Conservation (phyloP, 768 basidiomycete species). For the Suillus luteus region DNA sequence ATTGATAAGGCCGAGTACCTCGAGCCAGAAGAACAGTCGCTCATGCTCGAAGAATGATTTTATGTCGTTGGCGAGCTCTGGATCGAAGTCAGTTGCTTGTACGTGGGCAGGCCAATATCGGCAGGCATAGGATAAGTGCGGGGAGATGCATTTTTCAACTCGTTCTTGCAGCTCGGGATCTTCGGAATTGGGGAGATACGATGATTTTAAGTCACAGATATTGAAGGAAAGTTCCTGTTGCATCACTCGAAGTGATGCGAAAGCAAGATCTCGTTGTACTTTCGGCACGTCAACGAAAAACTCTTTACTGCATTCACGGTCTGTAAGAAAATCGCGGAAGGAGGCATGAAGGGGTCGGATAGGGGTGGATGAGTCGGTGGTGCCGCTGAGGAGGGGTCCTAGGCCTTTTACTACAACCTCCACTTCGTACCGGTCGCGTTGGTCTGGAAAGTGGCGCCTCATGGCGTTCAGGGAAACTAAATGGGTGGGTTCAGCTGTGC, state of each 20-base stretch:
- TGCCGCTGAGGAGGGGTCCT: not conserved
- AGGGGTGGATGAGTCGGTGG: not conserved
- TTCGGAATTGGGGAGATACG: not conserved
- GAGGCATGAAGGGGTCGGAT: not conserved
- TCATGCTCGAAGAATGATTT: not conserved
- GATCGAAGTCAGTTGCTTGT: not conserved
- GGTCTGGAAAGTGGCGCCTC: not conserved
- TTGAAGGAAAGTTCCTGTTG: not conserved
- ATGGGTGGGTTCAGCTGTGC: not conserved
- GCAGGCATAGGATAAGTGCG: not conserved
- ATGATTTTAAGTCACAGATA: not conserved
- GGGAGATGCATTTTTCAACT: not conserved
- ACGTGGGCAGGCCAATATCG: not conserved
- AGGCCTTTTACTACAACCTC: not conserved
- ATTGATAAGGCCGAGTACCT: not conserved
- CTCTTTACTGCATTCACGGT: not conserved
- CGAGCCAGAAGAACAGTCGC: not conserved
- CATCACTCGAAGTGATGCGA: constrained; percentile 1
- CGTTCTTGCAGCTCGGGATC: not conserved
- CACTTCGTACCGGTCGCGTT: not conserved
- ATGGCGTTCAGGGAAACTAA: not conserved
- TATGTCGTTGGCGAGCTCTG: not conserved
- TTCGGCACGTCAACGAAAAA: not conserved
- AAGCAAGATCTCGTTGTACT: not conserved
- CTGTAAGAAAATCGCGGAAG: not conserved